These are phyloP conservation scores for Dictyostelium brefeldianum DNA, from an alignment of 78 protist genomes.

Conservation along the genomic window DNA sequence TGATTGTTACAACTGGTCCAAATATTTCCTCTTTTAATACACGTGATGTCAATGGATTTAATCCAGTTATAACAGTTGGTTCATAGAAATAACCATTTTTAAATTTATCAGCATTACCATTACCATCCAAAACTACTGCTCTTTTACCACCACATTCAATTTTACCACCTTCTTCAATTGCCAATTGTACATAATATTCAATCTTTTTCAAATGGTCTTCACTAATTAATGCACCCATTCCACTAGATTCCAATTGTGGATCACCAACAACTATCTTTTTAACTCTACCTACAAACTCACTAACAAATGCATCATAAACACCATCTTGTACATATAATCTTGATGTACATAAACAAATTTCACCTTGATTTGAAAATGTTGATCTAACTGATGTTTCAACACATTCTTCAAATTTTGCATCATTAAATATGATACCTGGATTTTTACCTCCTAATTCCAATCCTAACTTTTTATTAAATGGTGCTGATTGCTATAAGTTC, in stretches of 20 bases:
- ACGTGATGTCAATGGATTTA: conserved; percentile 2
- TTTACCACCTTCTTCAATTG: conserved; percentile 87
- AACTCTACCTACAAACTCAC: conserved; percentile 58
- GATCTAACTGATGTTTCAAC: conserved; percentile 51
- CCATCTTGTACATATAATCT: conserved; percentile 87
- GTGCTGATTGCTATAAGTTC: conserved; percentile 69
- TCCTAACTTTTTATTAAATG: conserved; percentile 85
- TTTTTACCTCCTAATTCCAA: conserved; percentile 97
- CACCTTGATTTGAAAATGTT: conserved; percentile 79
- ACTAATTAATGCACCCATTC: conserved; percentile 89
- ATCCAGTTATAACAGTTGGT: conserved; percentile 90
- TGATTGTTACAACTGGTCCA: conserved; percentile 91
- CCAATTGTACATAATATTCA: conserved; percentile 81
- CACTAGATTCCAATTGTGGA: conserved; percentile 50
- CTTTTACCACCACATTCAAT: conserved; percentile 60
- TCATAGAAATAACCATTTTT: conserved; percentile 82
- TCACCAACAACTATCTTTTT: conserved; percentile 80
- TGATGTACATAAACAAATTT: conserved; percentile 94
- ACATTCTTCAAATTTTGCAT: conserved; percentile 57
- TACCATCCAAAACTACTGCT: background rate
- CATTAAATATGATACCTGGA: conserved; percentile 88
- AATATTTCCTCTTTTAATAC: conserved; percentile 86
- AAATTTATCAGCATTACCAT: background rate
- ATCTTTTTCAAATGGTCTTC: conserved; percentile 85
- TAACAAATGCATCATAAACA: conserved; percentile 88